Base-by-base conservation (phyloP, 176 grass and related monocot species). In the Bolboschoenus planiculmis region DNA sequence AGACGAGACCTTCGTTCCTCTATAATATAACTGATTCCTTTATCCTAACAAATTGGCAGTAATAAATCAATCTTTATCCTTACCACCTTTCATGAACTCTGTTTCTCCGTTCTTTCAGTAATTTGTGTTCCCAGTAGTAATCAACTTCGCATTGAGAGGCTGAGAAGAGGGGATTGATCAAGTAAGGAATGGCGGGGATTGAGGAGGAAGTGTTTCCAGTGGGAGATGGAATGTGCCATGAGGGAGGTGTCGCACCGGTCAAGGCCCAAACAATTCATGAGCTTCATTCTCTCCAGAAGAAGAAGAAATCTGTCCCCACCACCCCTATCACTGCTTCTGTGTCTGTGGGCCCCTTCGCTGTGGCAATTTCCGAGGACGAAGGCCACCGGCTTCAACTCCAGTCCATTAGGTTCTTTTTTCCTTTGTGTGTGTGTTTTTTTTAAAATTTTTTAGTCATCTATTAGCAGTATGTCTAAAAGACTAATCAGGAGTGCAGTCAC, bases 261-360 rank as follows among this genome's bases (percentile, higher is more conserved):
- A 83, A 86, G 81, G 94, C 94, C 76, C 87, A 93, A 91, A 97
- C 89, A 72, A 93, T 97, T 84, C 89, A 93, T 82, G 91, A 97
- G 85, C 87, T 97, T 56, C 93, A 95, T 90, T 92, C 93, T 40
- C 79, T 81, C 85, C 93, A 56, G 20, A 55, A 81, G 79, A 33
- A 59, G 31, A 81, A 81, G 56, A 33, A 43, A 20, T 81, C 79
- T 11, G 79, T 46, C 10, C 56, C 79, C 24, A 81, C 79, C 53
- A 81, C 79, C 31, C 79, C 78, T 21, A 81, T 43, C 78, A 7
- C 42, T 44, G 2, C 42, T 1, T 58, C 23, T 34, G 15, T 29
- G 53, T 53, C 51, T 30, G 51, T 21, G 27, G 21, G 34, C 53
- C 14, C 78, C 11, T 27, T 57, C 10, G 53, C 54, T 35, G 7